Percentiles rank a stretch among this genome's conserved stretches.
These are phyloP conservation scores for Kodamaea alishanica DNA, from an alignment of 1,139 yeast species.

Conservation along the genomic window DNA sequence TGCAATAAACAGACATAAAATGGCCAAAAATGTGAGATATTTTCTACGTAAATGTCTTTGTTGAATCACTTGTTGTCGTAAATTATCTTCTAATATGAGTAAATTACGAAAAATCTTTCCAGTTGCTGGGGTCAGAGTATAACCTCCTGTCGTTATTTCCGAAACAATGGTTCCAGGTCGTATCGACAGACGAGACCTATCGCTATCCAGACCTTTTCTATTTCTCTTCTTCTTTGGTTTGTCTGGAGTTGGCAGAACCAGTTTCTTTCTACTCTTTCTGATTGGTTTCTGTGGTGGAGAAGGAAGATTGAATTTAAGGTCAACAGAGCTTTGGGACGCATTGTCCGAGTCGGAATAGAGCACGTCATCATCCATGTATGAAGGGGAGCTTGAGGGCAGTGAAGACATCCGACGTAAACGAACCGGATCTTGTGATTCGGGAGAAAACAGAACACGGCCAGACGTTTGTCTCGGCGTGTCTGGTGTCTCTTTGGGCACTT, in stretches of 20 bases:
- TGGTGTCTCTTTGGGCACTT: not conserved
- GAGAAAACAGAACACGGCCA: no score
- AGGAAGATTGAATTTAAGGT: conserved; percentile 4
- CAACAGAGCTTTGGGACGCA: conserved; percentile 34
- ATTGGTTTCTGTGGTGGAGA: conserved; percentile 1
- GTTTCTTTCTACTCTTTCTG: conserved; percentile 8
- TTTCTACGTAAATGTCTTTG: conserved; percentile 69
- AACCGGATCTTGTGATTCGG: no score
- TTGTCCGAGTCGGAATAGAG: conserved; percentile 40
- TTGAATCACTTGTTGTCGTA: conserved; percentile 74
- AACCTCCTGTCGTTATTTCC: conserved; percentile 30
- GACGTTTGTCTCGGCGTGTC: conserved; percentile 1
- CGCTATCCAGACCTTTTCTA: conserved; percentile 16
- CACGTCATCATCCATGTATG: conserved; percentile 27
- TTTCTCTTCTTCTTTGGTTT: conserved; percentile 17
- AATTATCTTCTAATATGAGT: conserved; percentile 77
- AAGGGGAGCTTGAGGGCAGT: conserved; percentile 1
- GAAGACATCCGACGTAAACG: no score
- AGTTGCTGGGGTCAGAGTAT: conserved; percentile 51
- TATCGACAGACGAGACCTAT: conserved; percentile 20
- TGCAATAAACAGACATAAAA: conserved; percentile 43
- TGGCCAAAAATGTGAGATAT: conserved; percentile 66
- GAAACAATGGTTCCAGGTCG: conserved; percentile 7
- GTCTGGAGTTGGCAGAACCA: conserved; percentile 3
- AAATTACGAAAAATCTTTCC: conserved; percentile 77